A percentile compares a stretch with the other conserved stretches of the same genome.
phyloP scores from a whole-genome alignment of 768 basidiomycete species.

The Trametes gibbosa region DNA sequence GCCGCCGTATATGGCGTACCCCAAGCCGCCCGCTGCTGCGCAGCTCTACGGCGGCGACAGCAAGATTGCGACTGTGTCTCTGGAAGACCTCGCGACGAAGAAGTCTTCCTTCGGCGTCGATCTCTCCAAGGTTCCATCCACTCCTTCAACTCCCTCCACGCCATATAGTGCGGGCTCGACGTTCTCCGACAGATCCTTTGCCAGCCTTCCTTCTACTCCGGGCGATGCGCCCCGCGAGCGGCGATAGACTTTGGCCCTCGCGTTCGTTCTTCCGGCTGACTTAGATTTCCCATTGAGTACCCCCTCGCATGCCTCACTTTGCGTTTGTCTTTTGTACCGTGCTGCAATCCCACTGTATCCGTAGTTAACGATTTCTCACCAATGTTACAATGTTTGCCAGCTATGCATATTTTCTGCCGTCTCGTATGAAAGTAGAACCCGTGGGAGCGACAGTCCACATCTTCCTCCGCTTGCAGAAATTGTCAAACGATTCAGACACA shows the following conservation, averaged over 20 bases:
- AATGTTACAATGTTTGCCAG: no score
- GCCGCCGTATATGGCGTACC: background rate
- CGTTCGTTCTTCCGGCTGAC: background rate
- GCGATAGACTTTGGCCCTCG: background rate
- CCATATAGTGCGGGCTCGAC: background rate
- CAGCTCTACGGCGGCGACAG: background rate
- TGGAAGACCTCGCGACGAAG: background rate
- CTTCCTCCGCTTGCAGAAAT: no score
- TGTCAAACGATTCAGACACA: no score
- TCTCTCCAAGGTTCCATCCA: background rate
- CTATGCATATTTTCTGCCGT: no score
- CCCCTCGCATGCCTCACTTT: no score
- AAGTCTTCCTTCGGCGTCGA: background rate
- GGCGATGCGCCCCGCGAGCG: background rate
- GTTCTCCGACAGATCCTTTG: background rate
- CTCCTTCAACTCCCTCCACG: background rate
- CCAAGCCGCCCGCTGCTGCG: background rate
- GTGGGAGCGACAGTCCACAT: no score
- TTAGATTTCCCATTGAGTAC: background rate
- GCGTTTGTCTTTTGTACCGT: no score
- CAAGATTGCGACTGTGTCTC: background rate
- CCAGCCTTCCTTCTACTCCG: background rate
- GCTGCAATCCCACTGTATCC: no score
- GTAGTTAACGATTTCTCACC: no score
- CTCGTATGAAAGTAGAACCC: no score